Evolutionary conservation across 805 yeast species (phyloP).

Genomic region (Metschnikowia gelsemii): DNA sequence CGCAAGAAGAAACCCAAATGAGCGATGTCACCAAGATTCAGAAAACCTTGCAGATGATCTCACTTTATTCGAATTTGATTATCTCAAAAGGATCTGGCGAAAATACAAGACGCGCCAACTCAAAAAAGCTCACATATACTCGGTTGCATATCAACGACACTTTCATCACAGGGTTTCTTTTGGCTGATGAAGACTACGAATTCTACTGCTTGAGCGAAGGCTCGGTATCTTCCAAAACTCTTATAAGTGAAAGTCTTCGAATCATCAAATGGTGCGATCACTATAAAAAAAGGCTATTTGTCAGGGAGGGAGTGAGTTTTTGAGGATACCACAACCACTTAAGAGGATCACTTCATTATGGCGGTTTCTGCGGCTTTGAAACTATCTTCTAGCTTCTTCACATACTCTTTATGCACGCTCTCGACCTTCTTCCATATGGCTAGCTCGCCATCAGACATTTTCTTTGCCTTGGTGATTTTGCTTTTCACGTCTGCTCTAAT

Average conservation of each 20-base stretch:
- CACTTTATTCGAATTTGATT: constrained; percentile 32
- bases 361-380: constrained; percentile 45
- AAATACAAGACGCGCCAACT: constrained; percentile 18
- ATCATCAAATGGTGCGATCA: constrained; percentile 76
- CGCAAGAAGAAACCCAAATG: constrained; percentile 16
- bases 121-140: constrained; percentile 46
- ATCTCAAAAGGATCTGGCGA: constrained; percentile 22
- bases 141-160: constrained; percentile 34
- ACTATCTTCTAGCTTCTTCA: constrained; percentile 50
- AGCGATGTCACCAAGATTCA: constrained; percentile 24
- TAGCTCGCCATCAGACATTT: constrained; percentile 54
- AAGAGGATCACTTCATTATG: constrained; percentile 32
- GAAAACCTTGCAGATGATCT: constrained; percentile 39
- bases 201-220: constrained; percentile 44
- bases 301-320: constrained; percentile 53
- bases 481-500: constrained; percentile 54
- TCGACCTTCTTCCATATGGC: constrained; percentile 64
- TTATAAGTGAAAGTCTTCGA: constrained; percentile 60
- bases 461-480: constrained; percentile 46
- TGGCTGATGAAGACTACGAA: constrained; percentile 34
- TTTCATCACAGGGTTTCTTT: constrained; percentile 37
- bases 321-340: background rate
- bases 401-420: constrained; percentile 62
- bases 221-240: constrained; percentile 50
- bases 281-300: constrained; percentile 68